Evolutionary conservation across 352 stramenopile genomes (phyloP).

Genomic region (Phytopythium ostracodes): DNA sequence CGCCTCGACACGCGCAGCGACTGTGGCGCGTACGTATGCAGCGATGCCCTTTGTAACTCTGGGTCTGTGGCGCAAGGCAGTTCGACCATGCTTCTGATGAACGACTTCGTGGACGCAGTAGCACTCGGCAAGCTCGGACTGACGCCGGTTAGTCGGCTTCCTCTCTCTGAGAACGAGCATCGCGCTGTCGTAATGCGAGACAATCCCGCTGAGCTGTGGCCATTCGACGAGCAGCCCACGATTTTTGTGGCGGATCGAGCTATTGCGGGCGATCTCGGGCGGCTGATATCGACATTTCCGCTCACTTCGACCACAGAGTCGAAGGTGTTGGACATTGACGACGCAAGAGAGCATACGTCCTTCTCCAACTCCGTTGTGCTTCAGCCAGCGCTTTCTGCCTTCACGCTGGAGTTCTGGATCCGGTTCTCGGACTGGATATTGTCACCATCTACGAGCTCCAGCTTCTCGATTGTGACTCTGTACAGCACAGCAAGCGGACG

Average conservation of each 20-base stretch:
- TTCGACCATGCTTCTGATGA: conserved; percentile 22
- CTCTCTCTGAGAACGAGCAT: conserved; percentile 47
- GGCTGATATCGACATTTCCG: conserved; percentile 9
- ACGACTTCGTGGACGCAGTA: conserved; percentile 52
- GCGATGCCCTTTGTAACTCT: conserved; percentile 22
- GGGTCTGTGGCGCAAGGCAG: conserved; percentile 11
- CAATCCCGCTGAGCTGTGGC: conserved; percentile 56
- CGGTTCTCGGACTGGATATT: conserved; percentile 7
- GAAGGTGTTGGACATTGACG: conserved; percentile 34
- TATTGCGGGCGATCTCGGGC: background rate
- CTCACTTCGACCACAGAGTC: conserved; percentile 9
- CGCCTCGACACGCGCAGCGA: background rate
- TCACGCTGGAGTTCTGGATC: conserved; percentile 67
- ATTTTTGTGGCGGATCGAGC: conserved; percentile 14
- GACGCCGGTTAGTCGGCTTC: conserved; percentile 32
- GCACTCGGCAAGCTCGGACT: conserved; percentile 37
- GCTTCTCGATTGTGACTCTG: conserved; percentile 12
- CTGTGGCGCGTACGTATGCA: conserved; percentile 31
- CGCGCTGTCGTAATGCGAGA: conserved; percentile 50
- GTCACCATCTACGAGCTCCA: background rate
- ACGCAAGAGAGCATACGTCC: conserved; percentile 43
- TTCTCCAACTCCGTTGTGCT: conserved; percentile 44
- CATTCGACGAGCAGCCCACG: conserved; percentile 39
- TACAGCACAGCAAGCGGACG: conserved; percentile 6
- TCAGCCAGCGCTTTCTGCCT: conserved; percentile 44